Base-by-base conservation (phyloP, 495 filamentous ascomycete genomes). In the Annulohypoxylon nitens region DNA sequence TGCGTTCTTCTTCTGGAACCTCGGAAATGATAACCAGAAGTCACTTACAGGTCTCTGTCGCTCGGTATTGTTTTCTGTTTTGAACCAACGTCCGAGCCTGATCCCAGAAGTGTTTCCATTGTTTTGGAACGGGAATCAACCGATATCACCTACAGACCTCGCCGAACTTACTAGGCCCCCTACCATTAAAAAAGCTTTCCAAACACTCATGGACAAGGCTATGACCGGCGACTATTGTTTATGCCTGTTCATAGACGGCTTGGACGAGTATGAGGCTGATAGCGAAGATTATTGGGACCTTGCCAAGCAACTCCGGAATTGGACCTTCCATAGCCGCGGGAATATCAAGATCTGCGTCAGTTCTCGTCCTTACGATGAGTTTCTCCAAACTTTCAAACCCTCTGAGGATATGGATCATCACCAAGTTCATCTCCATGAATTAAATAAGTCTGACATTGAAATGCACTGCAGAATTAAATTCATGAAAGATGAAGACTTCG, bases 311-410 rank as follows among this genome's bases (percentile, higher is more conserved):
- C 53, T 57, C 18, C 33, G 53, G 6, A 4, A 57, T 12, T 57
- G 53, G 53, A 14, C 53, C 6, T 5, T 1, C 14, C 12, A 7
- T 0, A 57, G 53, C n/a, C 4, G 37, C 18, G 53, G 53, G 7
- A 33, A 57, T 9, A 30, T 57, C 9, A 57, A 57, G 14, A n/a
- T 57, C 7, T 57, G 53, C 36, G 30, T 57, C 2, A 57, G 53
- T 2, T 57, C 53, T 4, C 25, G n/a, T n/a, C n/a, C n/a, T n/a
- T n/a, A n/a, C n/a, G n/a, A n/a, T n/a, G n/a, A n/a, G n/a, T n/a
- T n/a, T n/a, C n/a, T n/a, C n/a, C n/a, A n/a, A n/a, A n/a, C n/a
- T n/a, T n/a, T n/a, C n/a, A n/a, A n/a, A n/a, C n/a, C n/a, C n/a
- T n/a, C n/a, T n/a, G n/a, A n/a, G n/a, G n/a, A n/a, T n/a, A n/a